Percentiles rank a stretch among this genome's conserved stretches.
Conservation (phyloP, 1,139 yeast species). For the Kodamaea plutei region DNA sequence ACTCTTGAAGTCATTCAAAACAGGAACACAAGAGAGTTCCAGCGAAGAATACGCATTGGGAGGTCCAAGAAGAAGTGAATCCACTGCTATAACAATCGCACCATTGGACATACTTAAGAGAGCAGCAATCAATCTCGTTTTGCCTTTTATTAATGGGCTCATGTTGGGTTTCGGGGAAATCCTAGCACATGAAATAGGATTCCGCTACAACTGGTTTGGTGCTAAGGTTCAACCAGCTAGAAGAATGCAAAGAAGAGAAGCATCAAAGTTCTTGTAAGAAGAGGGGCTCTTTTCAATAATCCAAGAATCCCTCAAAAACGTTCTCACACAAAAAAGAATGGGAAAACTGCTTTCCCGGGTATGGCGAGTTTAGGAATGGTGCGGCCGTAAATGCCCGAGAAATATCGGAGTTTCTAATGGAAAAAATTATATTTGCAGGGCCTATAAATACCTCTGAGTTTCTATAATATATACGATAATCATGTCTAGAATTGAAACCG, state of each 20-base stretch:
- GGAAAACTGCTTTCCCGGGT: no score
- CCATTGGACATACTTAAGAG: slow-evolving; percentile 34
- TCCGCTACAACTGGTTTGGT: slow-evolving; percentile 73
- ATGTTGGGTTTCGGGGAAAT: slow-evolving; percentile 98
- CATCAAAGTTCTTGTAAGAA: slow-evolving; percentile 14
- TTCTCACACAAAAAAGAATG: slow-evolving; percentile 1
- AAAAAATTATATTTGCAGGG: neutral
- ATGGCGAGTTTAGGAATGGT: neutral
- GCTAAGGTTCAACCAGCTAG: slow-evolving; percentile 55
- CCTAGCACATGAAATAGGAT: slow-evolving; percentile 88
- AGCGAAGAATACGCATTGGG: no score
- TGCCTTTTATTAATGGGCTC: slow-evolving; percentile 90
- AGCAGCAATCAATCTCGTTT: slow-evolving; percentile 67
- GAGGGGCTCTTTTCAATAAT: no score
- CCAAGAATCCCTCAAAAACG: slow-evolving; percentile 3
- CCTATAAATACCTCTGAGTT: slow-evolving; percentile 2
- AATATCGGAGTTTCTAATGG: no score
- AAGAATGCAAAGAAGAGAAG: slow-evolving; percentile 23
- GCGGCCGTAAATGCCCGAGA: no score
- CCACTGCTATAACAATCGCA: slow-evolving; percentile 1
- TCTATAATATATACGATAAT: neutral
- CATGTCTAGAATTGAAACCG: slow-evolving; percentile 16
- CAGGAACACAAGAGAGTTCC: no score
- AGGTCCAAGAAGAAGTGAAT: no score
- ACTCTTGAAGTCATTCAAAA: no score